A percentile compares a stretch with the other conserved stretches of the same genome.
Conservation (phyloP, 2,329 filamentous ascomycete species). For the Neofusicoccum laricinum region DNA sequence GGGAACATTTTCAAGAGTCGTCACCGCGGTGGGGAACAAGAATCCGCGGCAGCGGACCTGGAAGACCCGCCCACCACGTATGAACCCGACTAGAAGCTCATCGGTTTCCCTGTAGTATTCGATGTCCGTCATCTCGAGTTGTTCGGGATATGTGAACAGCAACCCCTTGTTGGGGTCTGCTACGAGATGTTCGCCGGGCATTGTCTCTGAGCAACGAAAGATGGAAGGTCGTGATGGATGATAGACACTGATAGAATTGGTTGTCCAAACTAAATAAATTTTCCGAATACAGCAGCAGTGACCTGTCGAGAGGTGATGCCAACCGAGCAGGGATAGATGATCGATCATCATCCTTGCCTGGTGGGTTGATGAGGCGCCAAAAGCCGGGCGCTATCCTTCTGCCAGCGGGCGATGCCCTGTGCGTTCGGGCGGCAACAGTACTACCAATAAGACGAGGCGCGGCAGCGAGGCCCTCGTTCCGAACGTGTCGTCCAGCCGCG, state of each 20-base stretch:
- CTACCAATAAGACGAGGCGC: background rate
- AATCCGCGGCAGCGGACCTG: background rate
- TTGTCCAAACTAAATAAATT: background rate
- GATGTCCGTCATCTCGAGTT: background rate
- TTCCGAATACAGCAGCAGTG: background rate
- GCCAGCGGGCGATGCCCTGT: background rate
- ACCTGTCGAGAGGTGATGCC: background rate
- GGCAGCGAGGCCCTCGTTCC: background rate
- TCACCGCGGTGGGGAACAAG: background rate
- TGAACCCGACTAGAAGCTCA: background rate
- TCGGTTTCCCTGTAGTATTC: background rate
- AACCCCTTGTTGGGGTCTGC: background rate
- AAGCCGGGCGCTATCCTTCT: background rate
- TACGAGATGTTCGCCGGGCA: background rate
- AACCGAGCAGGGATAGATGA: background rate
- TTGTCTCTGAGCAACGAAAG: background rate
- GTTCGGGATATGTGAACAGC: background rate
- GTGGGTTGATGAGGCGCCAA: background rate
- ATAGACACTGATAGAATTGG: background rate
- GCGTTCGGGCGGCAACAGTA: background rate
- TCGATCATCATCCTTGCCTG: conserved; percentile 1
- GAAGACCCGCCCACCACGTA: background rate
- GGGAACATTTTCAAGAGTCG: background rate
- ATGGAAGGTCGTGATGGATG: background rate
- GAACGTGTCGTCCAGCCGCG: background rate